Conservation (phyloP, 2,329 filamentous ascomycete species). For the Anthostomella pinea region DNA sequence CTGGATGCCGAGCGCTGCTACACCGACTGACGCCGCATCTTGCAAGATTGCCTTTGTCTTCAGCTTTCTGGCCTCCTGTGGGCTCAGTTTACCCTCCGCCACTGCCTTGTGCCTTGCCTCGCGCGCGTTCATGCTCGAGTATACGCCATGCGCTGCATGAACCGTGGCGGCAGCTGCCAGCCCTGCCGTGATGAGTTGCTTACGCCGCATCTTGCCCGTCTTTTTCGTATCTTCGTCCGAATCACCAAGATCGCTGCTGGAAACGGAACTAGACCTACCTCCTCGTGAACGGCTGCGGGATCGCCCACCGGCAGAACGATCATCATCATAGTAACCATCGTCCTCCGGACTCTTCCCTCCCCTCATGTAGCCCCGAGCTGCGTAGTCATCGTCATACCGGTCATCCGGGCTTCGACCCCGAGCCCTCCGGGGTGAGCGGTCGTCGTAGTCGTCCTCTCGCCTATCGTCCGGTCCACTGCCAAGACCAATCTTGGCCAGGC, state of each 20-base stretch:
- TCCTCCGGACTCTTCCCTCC: conserved; percentile 32
- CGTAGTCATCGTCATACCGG: conserved; percentile 28
- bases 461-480: conserved; percentile 47
- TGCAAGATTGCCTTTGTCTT: conserved; percentile 56
- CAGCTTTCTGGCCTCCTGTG: conserved; percentile 52
- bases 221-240: conserved; percentile 55
- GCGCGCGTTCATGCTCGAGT: conserved; percentile 57
- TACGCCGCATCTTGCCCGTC: conserved; percentile 59
- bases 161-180: conserved; percentile 58
- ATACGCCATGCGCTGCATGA: conserved; percentile 58
- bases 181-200: conserved; percentile 56
- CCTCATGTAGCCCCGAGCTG: conserved; percentile 35
- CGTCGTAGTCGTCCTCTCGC: conserved; percentile 42
- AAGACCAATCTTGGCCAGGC: conserved; percentile 60
- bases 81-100: conserved; percentile 49
- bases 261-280: conserved; percentile 46
- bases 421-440: conserved; percentile 36
- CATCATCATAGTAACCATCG: conserved; percentile 45
- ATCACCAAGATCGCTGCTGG: conserved; percentile 55
- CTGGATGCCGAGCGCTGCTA: conserved; percentile 57
- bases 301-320: conserved; percentile 39
- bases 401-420: conserved; percentile 36
- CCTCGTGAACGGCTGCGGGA: conserved; percentile 38
- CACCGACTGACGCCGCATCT: conserved; percentile 57
- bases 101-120: conserved; percentile 52